These are phyloP conservation scores for Epichloe aotearoae DNA, from an alignment of 2,329 filamentous ascomycete species.

Conservation along the genomic window DNA sequence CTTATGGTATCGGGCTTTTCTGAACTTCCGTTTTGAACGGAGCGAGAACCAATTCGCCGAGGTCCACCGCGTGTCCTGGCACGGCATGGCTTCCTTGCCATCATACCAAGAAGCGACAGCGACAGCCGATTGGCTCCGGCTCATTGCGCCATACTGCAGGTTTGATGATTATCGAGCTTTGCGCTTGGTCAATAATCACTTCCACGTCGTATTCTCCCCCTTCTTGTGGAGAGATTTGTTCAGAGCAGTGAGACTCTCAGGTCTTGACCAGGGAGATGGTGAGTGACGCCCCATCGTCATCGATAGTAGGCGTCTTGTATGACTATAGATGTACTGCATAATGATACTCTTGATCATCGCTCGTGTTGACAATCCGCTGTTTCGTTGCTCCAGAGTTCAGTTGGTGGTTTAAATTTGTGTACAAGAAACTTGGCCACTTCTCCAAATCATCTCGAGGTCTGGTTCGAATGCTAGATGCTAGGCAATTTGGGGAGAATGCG, in stretches of 20 bases:
- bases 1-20: neutral
- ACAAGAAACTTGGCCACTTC: constrained; percentile 21
- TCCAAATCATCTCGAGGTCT: constrained; percentile 27
- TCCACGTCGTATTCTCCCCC: constrained; percentile 38
- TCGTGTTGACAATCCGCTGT: neutral
- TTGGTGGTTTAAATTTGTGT: constrained; percentile 37
- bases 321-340: no score
- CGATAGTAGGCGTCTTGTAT: no score
- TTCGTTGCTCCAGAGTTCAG: constrained; percentile 27
- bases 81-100: constrained; percentile 24
- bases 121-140: constrained; percentile 32
- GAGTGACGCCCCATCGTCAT: constrained; percentile 10
- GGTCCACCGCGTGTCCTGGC: neutral
- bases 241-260: constrained; percentile 22
- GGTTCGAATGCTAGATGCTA: constrained; percentile 35
- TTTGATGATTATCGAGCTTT: constrained; percentile 29
- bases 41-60: neutral
- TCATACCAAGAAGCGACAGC: constrained; percentile 39
- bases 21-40: neutral
- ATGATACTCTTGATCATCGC: neutral
- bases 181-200: constrained; percentile 34
- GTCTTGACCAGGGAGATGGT: constrained; percentile 33
- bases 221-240: constrained; percentile 40
- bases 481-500: constrained; percentile 25
- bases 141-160: constrained; percentile 32